phyloP scores from a whole-genome alignment of 2,329 filamentous ascomycete genomes.

The Ophiognomonia clavigignenti-juglandacearum region DNA sequence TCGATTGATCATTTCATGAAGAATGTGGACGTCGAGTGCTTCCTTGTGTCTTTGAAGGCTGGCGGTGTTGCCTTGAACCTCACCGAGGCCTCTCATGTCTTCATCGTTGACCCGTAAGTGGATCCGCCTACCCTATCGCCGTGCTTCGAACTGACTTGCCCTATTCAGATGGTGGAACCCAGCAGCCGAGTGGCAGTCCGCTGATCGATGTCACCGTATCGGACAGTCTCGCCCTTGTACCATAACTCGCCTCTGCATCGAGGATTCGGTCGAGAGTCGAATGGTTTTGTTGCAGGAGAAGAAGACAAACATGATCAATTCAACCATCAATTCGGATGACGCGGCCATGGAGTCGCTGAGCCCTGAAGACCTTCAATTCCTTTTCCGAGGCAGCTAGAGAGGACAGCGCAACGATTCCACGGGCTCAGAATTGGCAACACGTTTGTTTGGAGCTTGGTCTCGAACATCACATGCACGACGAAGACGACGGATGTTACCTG shows the following conservation, averaged over 20 bases:
- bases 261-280: slow-evolving; percentile 92
- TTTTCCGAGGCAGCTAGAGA: slow-evolving; percentile 66
- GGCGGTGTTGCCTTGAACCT: slow-evolving; percentile 93
- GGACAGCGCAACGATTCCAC: neutral
- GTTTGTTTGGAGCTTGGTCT: too few relatives aligned
- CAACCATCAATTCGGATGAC: slow-evolving; percentile 91
- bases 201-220: slow-evolving; percentile 90
- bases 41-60: slow-evolving; percentile 92
- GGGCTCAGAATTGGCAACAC: neutral
- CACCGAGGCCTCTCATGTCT: slow-evolving; percentile 90
- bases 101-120: slow-evolving; percentile 93
- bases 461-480: too few relatives aligned
- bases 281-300: slow-evolving; percentile 98
- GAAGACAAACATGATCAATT: slow-evolving; percentile 97
- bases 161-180: slow-evolving; percentile 88
- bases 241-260: slow-evolving; percentile 91
- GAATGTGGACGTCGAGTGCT: slow-evolving; percentile 89
- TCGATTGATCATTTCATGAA: slow-evolving; percentile 97
- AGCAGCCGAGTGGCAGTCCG: slow-evolving; percentile 99
- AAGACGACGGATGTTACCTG: too few relatives aligned
- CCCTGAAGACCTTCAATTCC: slow-evolving; percentile 89
- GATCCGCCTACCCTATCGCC: neutral
- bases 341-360: slow-evolving; percentile 87
- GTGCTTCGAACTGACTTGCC: slow-evolving; percentile 5
- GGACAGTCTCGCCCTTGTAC: slow-evolving; percentile 91